phyloP scores from a whole-genome alignment of 192 early-diverging fungal species.

The Podila epicladia region DNA sequence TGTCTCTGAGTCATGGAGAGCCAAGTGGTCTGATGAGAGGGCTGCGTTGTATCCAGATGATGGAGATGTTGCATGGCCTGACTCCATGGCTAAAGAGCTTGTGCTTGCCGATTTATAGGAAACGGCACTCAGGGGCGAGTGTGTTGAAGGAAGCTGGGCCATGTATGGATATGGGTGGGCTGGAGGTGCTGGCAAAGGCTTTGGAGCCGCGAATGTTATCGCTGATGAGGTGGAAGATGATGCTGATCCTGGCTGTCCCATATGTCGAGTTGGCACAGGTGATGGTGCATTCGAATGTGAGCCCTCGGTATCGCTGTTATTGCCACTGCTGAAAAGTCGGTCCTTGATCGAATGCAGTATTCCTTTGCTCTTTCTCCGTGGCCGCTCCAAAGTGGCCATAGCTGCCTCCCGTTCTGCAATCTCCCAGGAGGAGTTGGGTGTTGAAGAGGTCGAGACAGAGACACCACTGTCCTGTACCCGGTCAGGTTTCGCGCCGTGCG shows the following conservation, averaged over 20 bases:
- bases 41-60: not conserved
- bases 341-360: slow-evolving; percentile 45
- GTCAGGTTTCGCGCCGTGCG: not conserved
- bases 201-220: slow-evolving; percentile 40
- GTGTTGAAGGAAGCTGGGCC: slow-evolving; percentile 13
- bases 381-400: slow-evolving; percentile 8
- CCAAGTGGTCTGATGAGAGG: slow-evolving; percentile 33
- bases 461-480: slow-evolving; percentile 40
- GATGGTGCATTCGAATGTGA: slow-evolving; percentile 16
- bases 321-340: slow-evolving; percentile 32
- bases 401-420: slow-evolving; percentile 32
- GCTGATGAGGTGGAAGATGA: slow-evolving; percentile 42
- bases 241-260: slow-evolving; percentile 24
- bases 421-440: slow-evolving; percentile 48
- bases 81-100: slow-evolving; percentile 38
- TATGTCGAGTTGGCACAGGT: slow-evolving; percentile 24
- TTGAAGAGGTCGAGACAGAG: slow-evolving; percentile 39
- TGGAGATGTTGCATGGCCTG: slow-evolving; percentile 19
- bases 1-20: not conserved
- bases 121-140: slow-evolving; percentile 23
- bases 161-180: slow-evolving; percentile 32
- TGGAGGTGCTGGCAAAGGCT: slow-evolving; percentile 43
- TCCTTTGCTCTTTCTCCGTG: slow-evolving; percentile 47
- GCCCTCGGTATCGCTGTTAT: slow-evolving; percentile 14
- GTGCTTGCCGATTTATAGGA: slow-evolving; percentile 49